Evolutionary conservation across 2,329 filamentous ascomycete species (phyloP), one percentile per base, ranked within the genome.

Genomic region (Colletotrichum tanaceti): DNA sequence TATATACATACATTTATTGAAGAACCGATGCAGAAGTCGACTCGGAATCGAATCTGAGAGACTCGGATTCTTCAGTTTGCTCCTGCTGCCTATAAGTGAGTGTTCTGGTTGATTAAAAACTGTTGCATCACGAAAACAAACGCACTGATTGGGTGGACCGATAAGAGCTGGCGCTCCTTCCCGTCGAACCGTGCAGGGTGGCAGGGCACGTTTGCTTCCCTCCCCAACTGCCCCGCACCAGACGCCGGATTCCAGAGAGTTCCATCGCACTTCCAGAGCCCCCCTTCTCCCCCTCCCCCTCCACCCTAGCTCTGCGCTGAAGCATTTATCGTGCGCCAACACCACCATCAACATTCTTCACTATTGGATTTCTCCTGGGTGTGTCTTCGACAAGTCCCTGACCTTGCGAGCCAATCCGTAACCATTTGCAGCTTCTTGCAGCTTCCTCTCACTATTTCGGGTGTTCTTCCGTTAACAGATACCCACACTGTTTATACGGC

Each of bases 171-270:
- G 50, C 28, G 58, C 46, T 41, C 58, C 46, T 50, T 60, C 46
- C 58, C 58, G 58, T 11, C 11, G 46, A 60, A 60, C 44, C 46
- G 49, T 50, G 46, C 46, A 60, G 32, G 35, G n/a, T n/a, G n/a
- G n/a, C n/a, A n/a, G n/a, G n/a, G n/a, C n/a, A n/a, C 24, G 35
- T 35, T 43, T 32, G 28, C 28, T 55, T 55, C 20, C 53, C 5
- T 18, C n/a, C 28, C 24, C 32, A 44, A 41, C 44, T 50, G 58
- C 58, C 58, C 58, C 58, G 58, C 58, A 46, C 46, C 35, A 41
- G 20, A 20, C 46, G 35, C 50, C 57, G n/a, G 57, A 60, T 60
- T 47, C 58, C 58, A 58, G 57, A 58, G 41, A 58, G 57, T 60
- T 60, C 44, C 46, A 60, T 60, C 20, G 58, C 24, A 60, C 44